Conservation (phyloP, 345 rosid genomes). For the Murraya paniculata region DNA sequence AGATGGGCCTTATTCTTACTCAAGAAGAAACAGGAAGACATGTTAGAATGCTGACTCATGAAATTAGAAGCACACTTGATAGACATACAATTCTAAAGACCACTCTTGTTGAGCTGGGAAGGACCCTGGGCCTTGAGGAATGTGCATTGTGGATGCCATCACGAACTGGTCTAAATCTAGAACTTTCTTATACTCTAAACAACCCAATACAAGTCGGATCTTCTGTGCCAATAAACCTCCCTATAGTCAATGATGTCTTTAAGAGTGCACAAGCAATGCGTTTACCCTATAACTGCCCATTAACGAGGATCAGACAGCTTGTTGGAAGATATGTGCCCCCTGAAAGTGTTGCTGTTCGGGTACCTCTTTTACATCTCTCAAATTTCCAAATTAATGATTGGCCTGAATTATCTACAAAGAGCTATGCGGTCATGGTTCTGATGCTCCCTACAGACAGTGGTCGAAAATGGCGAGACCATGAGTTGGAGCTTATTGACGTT, state of each 20-base stretch:
- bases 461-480: slow-evolving; percentile 90
- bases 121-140: slow-evolving; percentile 77
- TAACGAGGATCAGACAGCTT: slow-evolving; percentile 70
- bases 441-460: slow-evolving; percentile 81
- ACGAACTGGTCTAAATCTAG: slow-evolving; percentile 52
- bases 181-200: slow-evolving; percentile 71
- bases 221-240: slow-evolving; percentile 55
- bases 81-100: slow-evolving; percentile 78
- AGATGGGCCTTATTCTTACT: slow-evolving; percentile 86
- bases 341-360: slow-evolving; percentile 92
- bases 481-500: slow-evolving; percentile 89
- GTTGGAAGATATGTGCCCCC: slow-evolving; percentile 63
- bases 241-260: slow-evolving; percentile 62
- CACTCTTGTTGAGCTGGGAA: slow-evolving; percentile 89
- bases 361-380: slow-evolving; percentile 79
- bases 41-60: slow-evolving; percentile 95
- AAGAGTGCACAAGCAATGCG: slow-evolving; percentile 60
- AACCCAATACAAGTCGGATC: slow-evolving; percentile 63
- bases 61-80: slow-evolving; percentile 88
- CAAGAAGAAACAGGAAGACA: slow-evolving; percentile 94
- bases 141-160: slow-evolving; percentile 99
- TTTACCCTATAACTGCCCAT: slow-evolving; percentile 68
- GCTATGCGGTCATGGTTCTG: slow-evolving; percentile 84
- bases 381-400: slow-evolving; percentile 83
- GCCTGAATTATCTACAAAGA: slow-evolving; percentile 78